Percentiles rank a stretch among this genome's conserved stretches.
These are phyloP conservation scores for Pelargonium nanum DNA, from an alignment of 345 rosid species.

Conservation along the genomic window DNA sequence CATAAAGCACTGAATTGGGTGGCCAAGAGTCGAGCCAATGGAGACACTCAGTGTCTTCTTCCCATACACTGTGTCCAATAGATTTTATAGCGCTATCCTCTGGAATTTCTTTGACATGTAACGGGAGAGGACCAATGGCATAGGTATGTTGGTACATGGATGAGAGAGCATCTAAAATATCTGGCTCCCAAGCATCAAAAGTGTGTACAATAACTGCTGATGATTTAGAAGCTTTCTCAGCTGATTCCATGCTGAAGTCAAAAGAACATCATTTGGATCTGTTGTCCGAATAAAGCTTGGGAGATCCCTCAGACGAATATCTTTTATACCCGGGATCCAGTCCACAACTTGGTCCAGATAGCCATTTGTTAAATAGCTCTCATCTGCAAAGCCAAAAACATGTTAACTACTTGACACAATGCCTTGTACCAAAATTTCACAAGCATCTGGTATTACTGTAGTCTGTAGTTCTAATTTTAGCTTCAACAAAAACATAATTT, in stretches of 20 bases:
- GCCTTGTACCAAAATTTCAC: too few species aligned
- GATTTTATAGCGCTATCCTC: not conserved
- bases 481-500: not conserved
- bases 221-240: not conserved
- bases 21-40: constrained; percentile 1
- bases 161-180: not conserved
- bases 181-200: constrained; percentile 2
- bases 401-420: too few species aligned
- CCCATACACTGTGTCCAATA: not conserved
- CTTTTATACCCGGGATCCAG: constrained; percentile 18
- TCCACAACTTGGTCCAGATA: constrained; percentile 13
- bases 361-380: constrained; percentile 15
- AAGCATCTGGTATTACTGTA: too few species aligned
- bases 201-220: constrained; percentile 6
- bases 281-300: constrained; percentile 12
- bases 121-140: constrained; percentile 1
- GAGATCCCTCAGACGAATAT: constrained; percentile 12
- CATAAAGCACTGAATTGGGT: not conserved
- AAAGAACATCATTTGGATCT: constrained; percentile 7
- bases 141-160: not conserved
- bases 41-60: constrained; percentile 3
- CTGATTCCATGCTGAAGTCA: constrained; percentile 6
- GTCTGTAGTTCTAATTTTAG: too few species aligned
- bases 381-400: constrained; percentile 6
- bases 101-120: not conserved